Base-by-base conservation (phyloP, 2,329 filamentous ascomycete species). In the Coniochaeta sp. region DNA sequence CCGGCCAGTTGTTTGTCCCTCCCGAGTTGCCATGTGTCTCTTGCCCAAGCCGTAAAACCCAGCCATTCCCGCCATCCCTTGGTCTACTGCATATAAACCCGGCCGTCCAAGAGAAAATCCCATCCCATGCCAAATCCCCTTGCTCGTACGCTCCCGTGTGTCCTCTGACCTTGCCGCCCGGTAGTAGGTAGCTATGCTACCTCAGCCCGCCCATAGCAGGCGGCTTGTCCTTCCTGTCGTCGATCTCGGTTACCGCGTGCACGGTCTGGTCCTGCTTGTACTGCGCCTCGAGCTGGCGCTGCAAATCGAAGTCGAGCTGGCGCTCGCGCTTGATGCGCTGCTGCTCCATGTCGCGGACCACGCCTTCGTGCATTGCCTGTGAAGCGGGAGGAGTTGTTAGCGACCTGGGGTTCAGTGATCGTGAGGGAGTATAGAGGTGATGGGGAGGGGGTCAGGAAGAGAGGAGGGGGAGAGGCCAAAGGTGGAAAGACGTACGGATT, bases 301-400 rank as follows among this genome's bases (percentile, higher is more conserved):
- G 94, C 81, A 95, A 83, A 58, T 97, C 91, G 63, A 99, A 99
- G 66, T 99, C 94, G 49, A 91, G 82, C 67, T 95, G 89, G 53
- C 94, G 85, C 68, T 99, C 94, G 58, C 82, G 81, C 72, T 96
- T 96, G 58, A 96, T 67, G 45, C 88, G 84, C 67, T 96, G 91
- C 65, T 95, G 90, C 65, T 97, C 92, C 77, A 96, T 87, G 64
- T 99, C 94, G 57, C 92, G 88, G 57, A 97, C 75, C 38, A 99
- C 94, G 42, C 94, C 94, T 59, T 87, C 82, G 65, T 99, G 94
- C 94, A 99, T 99, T 52, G 89, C 88, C 94, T 92, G 56, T 30
- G 24, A 20, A 10, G n/a, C 24, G n/a, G 9, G 22, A 3, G 14
- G 10, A 8, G 18, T 18, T 30, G 16, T 22, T 27, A 10, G 48